Evolutionary conservation across 2,329 filamentous ascomycete species (phyloP), one percentile per base, ranked within the genome.

Genomic region (Corniculantispora saksenae): DNA sequence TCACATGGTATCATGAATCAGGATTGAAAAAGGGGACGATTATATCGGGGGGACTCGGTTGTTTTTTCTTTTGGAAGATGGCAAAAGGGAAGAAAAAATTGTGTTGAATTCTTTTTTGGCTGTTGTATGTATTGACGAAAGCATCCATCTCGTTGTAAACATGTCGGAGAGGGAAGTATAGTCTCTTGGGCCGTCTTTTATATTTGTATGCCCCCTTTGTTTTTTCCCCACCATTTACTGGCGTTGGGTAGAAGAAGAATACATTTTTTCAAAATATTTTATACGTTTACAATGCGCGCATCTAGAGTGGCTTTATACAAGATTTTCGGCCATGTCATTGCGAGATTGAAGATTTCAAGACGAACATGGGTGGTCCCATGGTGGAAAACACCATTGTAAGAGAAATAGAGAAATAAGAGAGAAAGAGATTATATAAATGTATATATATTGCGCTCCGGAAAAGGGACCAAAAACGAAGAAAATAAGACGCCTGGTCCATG

Each of bases 191-290:
- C 40, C 55, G 47, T 47, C 32, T 40, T 56, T 10, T 27, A 15
- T 40, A 15, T 25, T n/a, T n/a, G 32, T 21, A 62, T 48, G 38
- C 38, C 25, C 27, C 27, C 23, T 2, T n/a, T n/a, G n/a, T n/a
- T n/a, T n/a, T 40, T 53, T 58, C 40, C 51, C 21, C 32, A 45
- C 45, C 51, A 58, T 64, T 64, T 58, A 56, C 61, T 35, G 61
- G 61, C 61, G 61, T 64, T 64, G 61, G 54, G 29, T 50, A 50
- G 43, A 58, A 58, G 47, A 56, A 58, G 45, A 64, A 57, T 35
- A 50, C 25, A 45, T 62, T 45, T 55, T 15, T 43, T 43, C 17
- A 15, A 43, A 15, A 15, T 43, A 8, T 38, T 13, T 8, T 38
- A 38, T 38, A 7, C 8, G 35, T 8, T 8, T 38, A 7, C 35